Conservation (phyloP, 202 grass and related monocot species). For the Cymbopogon flexuosus region DNA sequence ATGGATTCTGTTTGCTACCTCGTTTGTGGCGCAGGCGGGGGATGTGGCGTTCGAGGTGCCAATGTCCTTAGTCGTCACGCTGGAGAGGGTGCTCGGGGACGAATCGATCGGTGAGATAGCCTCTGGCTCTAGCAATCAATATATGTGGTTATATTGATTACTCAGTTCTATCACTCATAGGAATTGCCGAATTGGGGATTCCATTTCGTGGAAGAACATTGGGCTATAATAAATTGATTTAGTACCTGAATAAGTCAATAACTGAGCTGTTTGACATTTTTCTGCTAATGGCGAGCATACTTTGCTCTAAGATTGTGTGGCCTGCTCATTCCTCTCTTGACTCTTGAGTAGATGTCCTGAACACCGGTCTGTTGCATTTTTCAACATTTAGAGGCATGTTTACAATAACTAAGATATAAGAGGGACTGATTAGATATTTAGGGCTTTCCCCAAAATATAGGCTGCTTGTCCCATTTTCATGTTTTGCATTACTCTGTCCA, state of each 20-base stretch:
- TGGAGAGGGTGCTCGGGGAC: conserved; percentile 84
- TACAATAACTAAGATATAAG: not conserved
- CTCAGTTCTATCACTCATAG: not conserved
- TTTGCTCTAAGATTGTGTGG: not conserved
- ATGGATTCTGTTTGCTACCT: not conserved
- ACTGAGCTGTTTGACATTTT: not conserved
- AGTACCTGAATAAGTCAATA: not conserved
- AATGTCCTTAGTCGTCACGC: conserved; percentile 76
- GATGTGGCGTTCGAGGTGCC: conserved; percentile 88
- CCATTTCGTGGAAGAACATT: not conserved
- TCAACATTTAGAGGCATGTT: not conserved
- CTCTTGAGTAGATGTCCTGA: not conserved
- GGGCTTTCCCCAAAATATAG: not conserved
- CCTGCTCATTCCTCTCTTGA: not conserved
- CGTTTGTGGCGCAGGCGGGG: conserved; percentile 45
- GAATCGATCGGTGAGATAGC: conserved; percentile 72
- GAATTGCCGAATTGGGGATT: not conserved
- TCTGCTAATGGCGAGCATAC: not conserved
- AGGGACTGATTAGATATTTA: not conserved
- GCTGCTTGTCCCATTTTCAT: not conserved
- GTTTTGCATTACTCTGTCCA: not conserved
- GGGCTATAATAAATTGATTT: not conserved
- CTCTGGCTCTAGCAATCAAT: not conserved
- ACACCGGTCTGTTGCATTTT: not conserved
- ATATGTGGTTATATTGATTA: not conserved